Conservation (phyloP, 495 filamentous ascomycete species). For the Aspergillus cavernicola region DNA sequence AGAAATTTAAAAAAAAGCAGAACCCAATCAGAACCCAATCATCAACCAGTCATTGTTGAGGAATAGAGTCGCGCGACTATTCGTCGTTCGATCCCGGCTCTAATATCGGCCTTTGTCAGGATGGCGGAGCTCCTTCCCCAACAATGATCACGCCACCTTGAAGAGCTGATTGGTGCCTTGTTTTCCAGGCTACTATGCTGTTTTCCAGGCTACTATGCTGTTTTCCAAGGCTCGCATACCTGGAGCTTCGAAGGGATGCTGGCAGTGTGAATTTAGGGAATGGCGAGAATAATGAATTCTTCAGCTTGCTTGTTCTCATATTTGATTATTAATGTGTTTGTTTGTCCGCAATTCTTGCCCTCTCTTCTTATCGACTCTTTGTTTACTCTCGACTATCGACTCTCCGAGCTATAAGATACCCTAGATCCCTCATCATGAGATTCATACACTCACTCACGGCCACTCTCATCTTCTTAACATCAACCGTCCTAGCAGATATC, state of each 20-base stretch:
- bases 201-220: neutral
- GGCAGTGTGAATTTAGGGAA: neutral
- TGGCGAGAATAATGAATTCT: neutral
- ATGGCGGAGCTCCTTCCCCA: slow-evolving; percentile 3
- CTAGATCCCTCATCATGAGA: slow-evolving; percentile 29
- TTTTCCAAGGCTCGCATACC: slow-evolving; percentile 7
- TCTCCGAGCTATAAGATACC: neutral
- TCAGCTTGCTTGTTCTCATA: neutral
- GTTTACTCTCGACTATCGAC: neutral
- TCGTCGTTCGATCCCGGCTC: neutral
- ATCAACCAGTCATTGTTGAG: neutral
- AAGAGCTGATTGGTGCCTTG: slow-evolving; percentile 1
- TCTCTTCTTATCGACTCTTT: neutral
- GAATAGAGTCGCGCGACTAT: neutral
- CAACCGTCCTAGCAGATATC: slow-evolving; percentile 52
- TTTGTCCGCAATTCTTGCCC: neutral
- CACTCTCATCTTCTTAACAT: slow-evolving; percentile 38
- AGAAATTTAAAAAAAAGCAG: no score
- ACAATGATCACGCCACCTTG: slow-evolving; percentile 13
- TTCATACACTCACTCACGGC: slow-evolving; percentile 26
- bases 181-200: neutral
- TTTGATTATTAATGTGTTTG: neutral
- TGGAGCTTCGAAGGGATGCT: slow-evolving; percentile 13
- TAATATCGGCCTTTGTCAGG: neutral
- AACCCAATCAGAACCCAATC: neutral